Conservation (phyloP, 495 filamentous ascomycete species). For the Aspergillus bridgeri region DNA sequence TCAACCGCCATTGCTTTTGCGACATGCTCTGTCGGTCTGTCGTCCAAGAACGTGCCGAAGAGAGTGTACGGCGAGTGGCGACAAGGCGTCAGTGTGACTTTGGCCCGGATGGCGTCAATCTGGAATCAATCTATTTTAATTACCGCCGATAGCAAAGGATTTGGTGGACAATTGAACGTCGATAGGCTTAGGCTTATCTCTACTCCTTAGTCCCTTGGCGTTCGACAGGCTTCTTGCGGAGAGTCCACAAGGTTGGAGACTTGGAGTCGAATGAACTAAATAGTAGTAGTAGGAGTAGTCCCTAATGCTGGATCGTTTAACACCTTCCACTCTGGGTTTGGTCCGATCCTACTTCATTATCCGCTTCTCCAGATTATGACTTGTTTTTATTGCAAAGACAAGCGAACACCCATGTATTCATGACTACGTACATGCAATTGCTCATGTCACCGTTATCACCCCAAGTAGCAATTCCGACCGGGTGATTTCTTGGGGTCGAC, state of each 20-base stretch:
- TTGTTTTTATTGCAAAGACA: too few species aligned
- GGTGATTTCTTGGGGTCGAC: too few species aligned
- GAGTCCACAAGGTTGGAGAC: too few species aligned
- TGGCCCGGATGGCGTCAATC: background rate
- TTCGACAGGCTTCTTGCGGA: background rate
- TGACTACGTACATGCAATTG: too few species aligned
- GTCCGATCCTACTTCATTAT: background rate
- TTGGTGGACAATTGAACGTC: too few species aligned
- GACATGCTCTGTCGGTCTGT: background rate
- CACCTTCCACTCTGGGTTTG: background rate
- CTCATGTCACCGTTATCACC: too few species aligned
- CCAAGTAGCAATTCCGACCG: too few species aligned
- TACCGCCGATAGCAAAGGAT: background rate
- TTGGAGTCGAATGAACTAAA: too few species aligned
- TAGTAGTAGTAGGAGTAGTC: too few species aligned
- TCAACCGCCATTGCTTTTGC: background rate
- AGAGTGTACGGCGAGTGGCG: background rate
- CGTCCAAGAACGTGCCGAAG: background rate
- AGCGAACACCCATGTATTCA: too few species aligned
- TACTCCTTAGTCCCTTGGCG: too few species aligned
- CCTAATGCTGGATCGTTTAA: too few species aligned
- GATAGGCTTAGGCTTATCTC: background rate
- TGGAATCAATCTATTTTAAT: background rate
- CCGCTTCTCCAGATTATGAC: background rate
- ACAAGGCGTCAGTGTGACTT: background rate